Evolutionary conservation across 306 rosid genomes (phyloP).

Genomic region (Dalbergia cultrata): DNA sequence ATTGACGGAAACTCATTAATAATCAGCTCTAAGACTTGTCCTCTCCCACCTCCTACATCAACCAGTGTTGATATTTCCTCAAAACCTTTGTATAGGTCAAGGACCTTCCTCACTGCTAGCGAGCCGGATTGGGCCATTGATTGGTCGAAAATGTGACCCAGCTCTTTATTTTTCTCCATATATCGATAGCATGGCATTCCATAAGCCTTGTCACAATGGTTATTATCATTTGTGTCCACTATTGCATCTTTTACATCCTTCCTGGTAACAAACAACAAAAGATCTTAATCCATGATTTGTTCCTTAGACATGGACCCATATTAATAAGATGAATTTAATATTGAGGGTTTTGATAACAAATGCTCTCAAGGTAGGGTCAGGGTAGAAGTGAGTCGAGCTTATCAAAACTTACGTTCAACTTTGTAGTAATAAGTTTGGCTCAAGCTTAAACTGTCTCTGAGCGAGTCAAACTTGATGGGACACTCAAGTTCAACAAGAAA

Average conservation of each 20-base stretch:
- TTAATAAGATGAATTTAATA: no score
- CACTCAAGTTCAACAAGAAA: no score
- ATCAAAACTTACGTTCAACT: no score
- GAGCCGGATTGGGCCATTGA: not conserved
- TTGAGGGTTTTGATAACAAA: no score
- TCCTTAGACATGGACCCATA: no score
- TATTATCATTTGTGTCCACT: not conserved
- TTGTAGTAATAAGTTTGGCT: no score
- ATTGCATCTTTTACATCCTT: conserved; percentile 10
- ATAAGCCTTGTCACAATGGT: not conserved
- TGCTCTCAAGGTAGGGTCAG: no score
- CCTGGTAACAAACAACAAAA: not conserved
- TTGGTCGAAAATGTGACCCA: not conserved
- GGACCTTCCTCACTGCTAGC: not conserved
- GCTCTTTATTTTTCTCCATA: not conserved
- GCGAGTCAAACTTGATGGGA: no score
- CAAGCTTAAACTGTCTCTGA: no score
- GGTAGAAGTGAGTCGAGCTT: no score
- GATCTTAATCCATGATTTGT: no score
- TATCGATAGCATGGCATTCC: not conserved
- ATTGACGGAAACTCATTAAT: not conserved
- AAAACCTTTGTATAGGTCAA: not conserved
- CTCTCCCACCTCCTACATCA: conserved; percentile 15
- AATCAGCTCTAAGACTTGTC: not conserved
- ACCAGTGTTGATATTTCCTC: not conserved